These are phyloP conservation scores for Backusella psychrophila DNA, from an alignment of 192 early-diverging fungal genomes.

Conservation along the genomic window DNA sequence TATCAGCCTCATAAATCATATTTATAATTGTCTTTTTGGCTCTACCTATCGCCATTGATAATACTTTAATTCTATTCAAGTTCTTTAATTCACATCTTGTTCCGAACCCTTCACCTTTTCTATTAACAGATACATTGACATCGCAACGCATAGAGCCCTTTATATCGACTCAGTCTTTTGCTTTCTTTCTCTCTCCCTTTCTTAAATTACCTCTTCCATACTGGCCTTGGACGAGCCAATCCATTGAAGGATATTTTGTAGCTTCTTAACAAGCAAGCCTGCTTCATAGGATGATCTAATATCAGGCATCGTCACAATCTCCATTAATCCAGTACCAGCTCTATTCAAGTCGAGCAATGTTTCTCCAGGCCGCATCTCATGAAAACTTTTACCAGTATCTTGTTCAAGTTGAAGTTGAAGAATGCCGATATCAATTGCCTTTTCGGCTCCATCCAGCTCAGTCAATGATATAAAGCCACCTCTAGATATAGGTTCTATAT, in stretches of 20 bases:
- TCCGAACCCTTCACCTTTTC: constrained; percentile 50
- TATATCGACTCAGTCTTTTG: not conserved
- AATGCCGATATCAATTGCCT: constrained; percentile 58
- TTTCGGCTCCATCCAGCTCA: constrained; percentile 55
- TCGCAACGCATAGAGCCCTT: constrained; percentile 85
- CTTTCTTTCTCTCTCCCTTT: not conserved
- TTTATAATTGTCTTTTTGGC: too few species aligned
- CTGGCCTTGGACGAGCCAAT: constrained; percentile 71
- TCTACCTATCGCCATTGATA: constrained; percentile 66
- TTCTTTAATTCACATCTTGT: constrained; percentile 80
- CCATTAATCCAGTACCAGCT: constrained; percentile 82
- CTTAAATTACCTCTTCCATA: constrained; percentile 75
- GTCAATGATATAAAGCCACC: constrained; percentile 65
- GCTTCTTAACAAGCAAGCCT: constrained; percentile 69
- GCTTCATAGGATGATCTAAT: constrained; percentile 77
- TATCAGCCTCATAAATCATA: too few species aligned
- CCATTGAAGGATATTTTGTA: constrained; percentile 71
- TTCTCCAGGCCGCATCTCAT: constrained; percentile 56
- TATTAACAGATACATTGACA: constrained; percentile 87
- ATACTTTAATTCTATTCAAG: constrained; percentile 69
- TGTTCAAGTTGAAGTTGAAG: constrained; percentile 91
- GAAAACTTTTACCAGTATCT: constrained; percentile 86
- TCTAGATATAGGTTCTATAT: constrained; percentile 68
- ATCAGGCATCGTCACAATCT: constrained; percentile 91
- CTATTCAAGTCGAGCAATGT: constrained; percentile 84